Evolutionary conservation across 306 rosid species (phyloP), one percentile per base, ranked within the genome.

Genomic region (Casuarina glauca): DNA sequence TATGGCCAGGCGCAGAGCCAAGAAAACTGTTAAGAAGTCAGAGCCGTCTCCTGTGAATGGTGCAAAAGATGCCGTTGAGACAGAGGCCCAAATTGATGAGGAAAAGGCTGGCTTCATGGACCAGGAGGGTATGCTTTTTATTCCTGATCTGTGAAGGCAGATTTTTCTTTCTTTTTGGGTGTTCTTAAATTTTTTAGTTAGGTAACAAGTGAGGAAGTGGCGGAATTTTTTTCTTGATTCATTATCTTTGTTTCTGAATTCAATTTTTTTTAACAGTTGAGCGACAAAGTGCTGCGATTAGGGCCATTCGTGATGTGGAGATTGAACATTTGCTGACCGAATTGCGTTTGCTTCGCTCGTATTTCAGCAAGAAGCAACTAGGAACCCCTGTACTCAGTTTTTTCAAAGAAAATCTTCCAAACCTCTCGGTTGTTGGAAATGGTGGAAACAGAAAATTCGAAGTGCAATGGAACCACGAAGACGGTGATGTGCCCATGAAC

Each of bases 241-340:
- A 38, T 8, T 9, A 0, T 11, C 52, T 58, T 4, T 15, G 52
- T 70, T 68, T 11, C 39, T 48, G 6, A 53, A 49, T 17, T 49
- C 11, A n/a, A 5, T 74, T 20, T 41, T 74, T 12, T 49, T 51
- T 60, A 45, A 52, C 84, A 79, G 90, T 90, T 81, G 96, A 88
- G 74, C 88, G 89, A 35, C 93, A 91, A 63, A 79, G 78, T 49
- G 76, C 81, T 60, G 93, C 95, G 38, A 88, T 91, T 76, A 91
- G 90, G 82, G 97, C 92, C 72, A 89, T 91, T 77, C 88, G 95
- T 16, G 96, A 95, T 39, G 89, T 92, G 61, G 93, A 95, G 77
- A 79, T 87, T 13, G 88, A 89, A 70, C 92, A 82, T 74, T 78
- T 92, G 78, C 32, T 89, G 76, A 92, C 91, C 4, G 92, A 89